Base-by-base conservation (phyloP, 345 rosid genomes). In the Rubroshorea leprosula region DNA sequence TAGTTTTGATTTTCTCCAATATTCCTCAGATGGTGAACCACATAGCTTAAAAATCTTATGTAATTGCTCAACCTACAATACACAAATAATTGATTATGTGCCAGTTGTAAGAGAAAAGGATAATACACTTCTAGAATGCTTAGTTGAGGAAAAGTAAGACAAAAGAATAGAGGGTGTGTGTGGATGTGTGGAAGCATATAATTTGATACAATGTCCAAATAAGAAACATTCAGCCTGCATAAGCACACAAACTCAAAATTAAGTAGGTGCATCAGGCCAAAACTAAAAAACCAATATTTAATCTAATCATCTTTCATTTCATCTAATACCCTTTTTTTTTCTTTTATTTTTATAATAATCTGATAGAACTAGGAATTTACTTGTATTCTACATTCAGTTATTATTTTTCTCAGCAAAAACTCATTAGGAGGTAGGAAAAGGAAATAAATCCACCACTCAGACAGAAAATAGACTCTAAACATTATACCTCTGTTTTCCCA, bases 1-100 rank as follows among this genome's bases (percentile, higher is more conserved):
- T 55, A 92, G 62, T 58, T 86, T 84, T n/a, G 78, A 57, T 67
- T 69, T 81, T 58, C 67, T 82, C 96, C 98, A 92, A 61, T 83
- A 86, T 66, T 74, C 83, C 10, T 86, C 95, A 2, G 90, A 67
- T 18, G 98, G 96, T 39, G 98, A 92, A 64, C 98, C 96, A 48
- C 98, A 92, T 12, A 92, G 84, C 87, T 80, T 89, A 74, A 89
- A 86, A 63, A 89, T 92, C 74, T 85, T 86, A 61, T 92, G 98
- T 81, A 89, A 54, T 62, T 92, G 98, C 75, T 92, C 98, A 38
- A 92, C 98, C 98, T 89, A 50, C 39, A 72, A 68, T 44, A 11
- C 16, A 56, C n/a, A 22, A 9, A 60, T 25, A 49, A 49, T 23
- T 35, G 12, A 35, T 35, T 35, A 8, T 6, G 1, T 6, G 41